Conservation (phyloP, 345 rosid species). For the Citrus unshiu region DNA sequence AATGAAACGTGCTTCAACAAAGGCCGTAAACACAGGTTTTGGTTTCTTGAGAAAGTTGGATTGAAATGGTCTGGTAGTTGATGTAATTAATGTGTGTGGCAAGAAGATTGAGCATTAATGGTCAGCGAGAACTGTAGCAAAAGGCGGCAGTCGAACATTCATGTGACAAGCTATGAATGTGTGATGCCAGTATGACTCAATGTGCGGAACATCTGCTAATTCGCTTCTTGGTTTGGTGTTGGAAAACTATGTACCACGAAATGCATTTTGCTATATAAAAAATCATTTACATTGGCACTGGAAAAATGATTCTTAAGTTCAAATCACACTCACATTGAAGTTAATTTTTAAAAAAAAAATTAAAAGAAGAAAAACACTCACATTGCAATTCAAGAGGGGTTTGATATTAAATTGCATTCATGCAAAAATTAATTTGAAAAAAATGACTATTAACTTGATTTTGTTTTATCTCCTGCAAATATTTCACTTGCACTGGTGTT, state of each 20-base stretch:
- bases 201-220: neutral
- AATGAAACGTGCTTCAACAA: neutral
- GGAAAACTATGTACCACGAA: neutral
- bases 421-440: no score
- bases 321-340: no score
- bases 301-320: no score
- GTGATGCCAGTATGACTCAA: neutral
- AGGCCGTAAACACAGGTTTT: neutral
- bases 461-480: no score
- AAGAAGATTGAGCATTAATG: neutral
- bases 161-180: neutral
- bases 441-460: no score
- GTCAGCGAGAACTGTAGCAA: neutral
- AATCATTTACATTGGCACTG: no score
- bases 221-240: neutral
- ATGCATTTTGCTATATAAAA: neutral
- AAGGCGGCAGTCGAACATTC: neutral
- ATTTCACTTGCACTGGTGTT: no score
- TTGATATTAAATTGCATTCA: no score
- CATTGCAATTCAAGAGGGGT: no score
- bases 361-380: no score
- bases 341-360: accelerated
- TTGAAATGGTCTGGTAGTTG: neutral
- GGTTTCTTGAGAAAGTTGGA: neutral
- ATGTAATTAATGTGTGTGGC: neutral